Base-by-base conservation (phyloP, 305 asterid genomes). In the Fraxinus paxiana region DNA sequence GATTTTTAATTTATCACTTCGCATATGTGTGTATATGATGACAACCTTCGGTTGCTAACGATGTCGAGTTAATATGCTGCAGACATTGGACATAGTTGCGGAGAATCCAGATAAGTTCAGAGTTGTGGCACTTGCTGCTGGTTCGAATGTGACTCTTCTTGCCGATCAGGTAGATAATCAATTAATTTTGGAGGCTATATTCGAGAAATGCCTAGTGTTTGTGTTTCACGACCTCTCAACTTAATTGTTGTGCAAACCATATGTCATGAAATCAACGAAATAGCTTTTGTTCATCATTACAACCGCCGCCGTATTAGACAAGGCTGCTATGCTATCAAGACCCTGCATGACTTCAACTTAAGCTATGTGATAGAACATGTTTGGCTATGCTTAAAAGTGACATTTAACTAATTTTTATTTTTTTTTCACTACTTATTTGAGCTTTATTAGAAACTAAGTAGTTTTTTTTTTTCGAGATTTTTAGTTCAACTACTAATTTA, bases 91-190 rank as follows among this genome's bases (percentile, higher is more conserved):
- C 88, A 95, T 95, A 86, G 98, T 95, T 80, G 91, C 98, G 0
- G 99, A 95, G 86, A 95, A 95, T 87, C 98, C 97, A 0, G 96
- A 94, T 76, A 95, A 93, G 84, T 95, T 94, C 81, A 88, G 87
- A 82, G 90, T 95, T 35, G 97, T 95, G 5, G 98, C 99, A 78
- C 98, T 95, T 83, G 97, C 99, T 67, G 97, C 99, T 85, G 98
- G 99, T 85, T 94, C 98, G 46, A 95, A 95, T 84, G 91, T 94
- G 74, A 86, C 98, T 46, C 99, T 95, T 86, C 98, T 95, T 86
- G 98, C 96, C 46, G 99, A 95, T 82, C 99, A 93, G 92, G 99
- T 95, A 75, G 76, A 86, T 72, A 73, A 77, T 54, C 33, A 17
- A 59, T 28, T 71, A 77, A 75, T 61, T 31, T 37, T 63, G 33